phyloP scores from a whole-genome alignment of 148 eudicot species.

The Arbutus unedo region DNA sequence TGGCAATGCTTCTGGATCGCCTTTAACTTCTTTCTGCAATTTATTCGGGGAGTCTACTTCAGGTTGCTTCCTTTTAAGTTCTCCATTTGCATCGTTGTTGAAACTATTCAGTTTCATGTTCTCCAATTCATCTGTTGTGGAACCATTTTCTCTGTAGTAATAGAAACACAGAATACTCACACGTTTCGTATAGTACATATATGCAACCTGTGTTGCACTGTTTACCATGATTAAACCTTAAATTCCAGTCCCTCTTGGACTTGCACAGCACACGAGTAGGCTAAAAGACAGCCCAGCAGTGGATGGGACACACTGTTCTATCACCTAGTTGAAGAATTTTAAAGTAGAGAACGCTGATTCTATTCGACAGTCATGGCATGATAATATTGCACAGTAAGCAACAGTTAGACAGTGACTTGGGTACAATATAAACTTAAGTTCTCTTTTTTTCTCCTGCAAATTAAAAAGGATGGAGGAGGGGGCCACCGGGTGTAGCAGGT shows the following conservation, averaged over 20 bases:
- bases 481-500: no score
- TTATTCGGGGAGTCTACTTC: conserved; percentile 32
- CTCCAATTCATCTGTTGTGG: conserved; percentile 18
- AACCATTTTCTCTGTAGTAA: conserved; percentile 38
- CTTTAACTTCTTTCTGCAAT: conserved; percentile 32
- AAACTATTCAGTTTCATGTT: conserved; percentile 24
- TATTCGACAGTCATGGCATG: not conserved
- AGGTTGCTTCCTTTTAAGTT: conserved; percentile 10
- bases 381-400: not conserved
- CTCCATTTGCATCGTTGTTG: conserved; percentile 11
- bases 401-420: not conserved
- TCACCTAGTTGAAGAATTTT: not conserved
- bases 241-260: not conserved
- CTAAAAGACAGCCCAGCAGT: not conserved
- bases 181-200: not conserved
- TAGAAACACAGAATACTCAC: not conserved
- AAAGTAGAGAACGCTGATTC: no score
- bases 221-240: not conserved
- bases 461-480: no score
- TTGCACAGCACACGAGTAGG: not conserved
- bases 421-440: not conserved
- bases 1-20: conserved; percentile 33
- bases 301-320: not conserved
- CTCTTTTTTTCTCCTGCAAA: no score
- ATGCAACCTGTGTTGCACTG: not conserved